Percentiles rank a stretch among this genome's conserved stretches.
Evolutionary conservation across 208 protist genomes (phyloP).

Genomic region (Paratrypanosoma confusum): DNA sequence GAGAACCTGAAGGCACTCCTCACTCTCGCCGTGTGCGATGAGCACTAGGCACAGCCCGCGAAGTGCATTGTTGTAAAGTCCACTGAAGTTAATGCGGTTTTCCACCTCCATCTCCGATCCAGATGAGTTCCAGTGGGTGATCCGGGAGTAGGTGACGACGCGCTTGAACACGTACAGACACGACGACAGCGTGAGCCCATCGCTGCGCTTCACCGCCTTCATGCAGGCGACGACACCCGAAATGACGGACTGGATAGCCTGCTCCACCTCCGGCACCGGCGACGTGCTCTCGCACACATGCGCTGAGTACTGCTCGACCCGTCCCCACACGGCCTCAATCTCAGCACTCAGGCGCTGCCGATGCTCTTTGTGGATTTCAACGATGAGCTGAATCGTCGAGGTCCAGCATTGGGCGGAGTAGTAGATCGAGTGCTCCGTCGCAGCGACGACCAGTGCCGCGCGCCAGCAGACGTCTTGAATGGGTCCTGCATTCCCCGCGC

Average conservation of each 20-base stretch:
- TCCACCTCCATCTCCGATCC: constrained; percentile 23
- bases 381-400: constrained; percentile 41
- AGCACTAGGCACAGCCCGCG: constrained; percentile 47
- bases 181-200: constrained; percentile 30
- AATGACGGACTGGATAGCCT: constrained; percentile 37
- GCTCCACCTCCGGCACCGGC: neutral
- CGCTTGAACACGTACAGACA: constrained; percentile 48
- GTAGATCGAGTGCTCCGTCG: constrained; percentile 49
- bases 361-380: constrained; percentile 26
- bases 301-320: constrained; percentile 57
- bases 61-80: constrained; percentile 34
- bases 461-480: constrained; percentile 35
- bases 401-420: constrained; percentile 67
- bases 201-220: constrained; percentile 15
- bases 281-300: neutral
- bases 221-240: constrained; percentile 38
- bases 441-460: constrained; percentile 50
- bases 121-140: constrained; percentile 27
- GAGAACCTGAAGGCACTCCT: constrained; percentile 53
- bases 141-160: constrained; percentile 51
- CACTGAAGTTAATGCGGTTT: constrained; percentile 47
- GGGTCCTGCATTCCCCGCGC: constrained; percentile 34
- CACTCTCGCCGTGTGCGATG: constrained; percentile 22
- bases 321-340: constrained; percentile 51
- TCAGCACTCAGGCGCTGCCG: constrained; percentile 18